Percentiles rank a stretch among this genome's conserved stretches.
Conservation (phyloP, 768 basidiomycete genomes). For the Omphalotus guepiniiformis region DNA sequence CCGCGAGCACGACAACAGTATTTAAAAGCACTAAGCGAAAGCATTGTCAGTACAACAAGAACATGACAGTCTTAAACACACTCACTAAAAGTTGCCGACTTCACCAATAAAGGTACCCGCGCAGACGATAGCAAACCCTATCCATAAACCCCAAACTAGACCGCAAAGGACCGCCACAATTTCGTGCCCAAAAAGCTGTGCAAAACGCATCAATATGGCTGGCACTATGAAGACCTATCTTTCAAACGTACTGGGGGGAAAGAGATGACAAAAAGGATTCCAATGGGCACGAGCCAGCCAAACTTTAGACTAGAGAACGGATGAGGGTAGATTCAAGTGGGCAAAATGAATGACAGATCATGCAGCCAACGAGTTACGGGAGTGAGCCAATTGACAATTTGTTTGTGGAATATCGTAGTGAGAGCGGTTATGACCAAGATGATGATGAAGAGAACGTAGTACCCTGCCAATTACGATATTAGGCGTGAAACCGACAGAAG, state of each 20-base stretch:
- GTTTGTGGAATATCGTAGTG: slow-evolving; percentile 57
- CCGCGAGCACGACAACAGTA: slow-evolving; percentile 73
- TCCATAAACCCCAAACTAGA: slow-evolving; percentile 85
- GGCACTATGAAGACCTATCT: not conserved
- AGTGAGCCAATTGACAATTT: slow-evolving; percentile 68
- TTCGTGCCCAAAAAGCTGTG: slow-evolving; percentile 86
- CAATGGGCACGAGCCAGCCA: slow-evolving; percentile 81
- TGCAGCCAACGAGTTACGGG: slow-evolving; percentile 66
- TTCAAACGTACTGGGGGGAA: slow-evolving; percentile 70
- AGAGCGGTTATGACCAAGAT: slow-evolving; percentile 47
- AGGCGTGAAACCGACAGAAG: not conserved
- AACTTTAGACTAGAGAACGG: slow-evolving; percentile 35
- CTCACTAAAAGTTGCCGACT: slow-evolving; percentile 83
- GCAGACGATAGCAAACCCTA: slow-evolving; percentile 82
- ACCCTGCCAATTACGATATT: slow-evolving; percentile 28
- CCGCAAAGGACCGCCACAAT: slow-evolving; percentile 87
- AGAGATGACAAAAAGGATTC: slow-evolving; percentile 75
- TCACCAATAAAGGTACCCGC: slow-evolving; percentile 85
- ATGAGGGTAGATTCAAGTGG: not conserved
- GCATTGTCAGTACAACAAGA: not conserved
- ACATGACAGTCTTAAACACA: slow-evolving; percentile 10
- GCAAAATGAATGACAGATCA: slow-evolving; percentile 15
- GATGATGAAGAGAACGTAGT: slow-evolving; percentile 46
- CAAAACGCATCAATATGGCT: not conserved
- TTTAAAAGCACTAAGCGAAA: slow-evolving; percentile 63